Evolutionary conservation across 768 basidiomycete genomes (phyloP).

Genomic region (Boletus tylopilopsis): DNA sequence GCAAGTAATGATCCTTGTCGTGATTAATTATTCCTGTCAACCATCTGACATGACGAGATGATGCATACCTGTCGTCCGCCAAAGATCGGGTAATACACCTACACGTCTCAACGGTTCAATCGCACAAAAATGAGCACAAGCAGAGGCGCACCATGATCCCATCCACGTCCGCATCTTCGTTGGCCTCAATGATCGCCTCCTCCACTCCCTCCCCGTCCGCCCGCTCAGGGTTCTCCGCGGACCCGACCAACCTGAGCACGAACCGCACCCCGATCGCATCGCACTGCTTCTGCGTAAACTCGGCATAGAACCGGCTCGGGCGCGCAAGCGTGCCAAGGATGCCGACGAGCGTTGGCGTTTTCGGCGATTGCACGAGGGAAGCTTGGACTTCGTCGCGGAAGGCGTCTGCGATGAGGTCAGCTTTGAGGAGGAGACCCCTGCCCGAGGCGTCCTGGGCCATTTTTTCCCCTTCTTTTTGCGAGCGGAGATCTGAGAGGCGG

Average conservation of each 20-base stretch:
- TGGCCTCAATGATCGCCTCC: conserved; percentile 93
- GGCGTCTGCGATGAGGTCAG: conserved; percentile 67
- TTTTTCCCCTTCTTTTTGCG: too few relatives aligned
- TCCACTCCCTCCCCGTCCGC: conserved; percentile 89
- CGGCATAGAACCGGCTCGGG: conserved; percentile 79
- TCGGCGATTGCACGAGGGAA: conserved; percentile 35
- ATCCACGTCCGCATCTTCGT: conserved; percentile 78
- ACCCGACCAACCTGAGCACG: conserved; percentile 62
- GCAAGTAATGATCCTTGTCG: conserved; percentile 94
- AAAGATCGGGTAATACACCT: conserved; percentile 98
- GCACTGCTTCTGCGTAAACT: conserved; percentile 92
- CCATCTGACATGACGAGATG: not conserved
- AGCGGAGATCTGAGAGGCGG: too few relatives aligned
- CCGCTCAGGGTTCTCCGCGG: conserved; percentile 37
- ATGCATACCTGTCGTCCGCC: conserved; percentile 73
- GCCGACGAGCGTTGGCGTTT: conserved; percentile 77
- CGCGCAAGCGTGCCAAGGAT: conserved; percentile 83
- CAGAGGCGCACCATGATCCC: conserved; percentile 83
- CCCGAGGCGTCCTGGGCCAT: conserved; percentile 33
- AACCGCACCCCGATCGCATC: conserved; percentile 85
- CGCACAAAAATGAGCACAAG: not conserved
- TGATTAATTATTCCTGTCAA: not conserved
- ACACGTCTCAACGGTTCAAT: not conserved
- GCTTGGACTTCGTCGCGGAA: conserved; percentile 69
- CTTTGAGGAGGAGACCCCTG: conserved; percentile 77